Base-by-base conservation (phyloP, 345 rosid species). In the Lepidium africanum region DNA sequence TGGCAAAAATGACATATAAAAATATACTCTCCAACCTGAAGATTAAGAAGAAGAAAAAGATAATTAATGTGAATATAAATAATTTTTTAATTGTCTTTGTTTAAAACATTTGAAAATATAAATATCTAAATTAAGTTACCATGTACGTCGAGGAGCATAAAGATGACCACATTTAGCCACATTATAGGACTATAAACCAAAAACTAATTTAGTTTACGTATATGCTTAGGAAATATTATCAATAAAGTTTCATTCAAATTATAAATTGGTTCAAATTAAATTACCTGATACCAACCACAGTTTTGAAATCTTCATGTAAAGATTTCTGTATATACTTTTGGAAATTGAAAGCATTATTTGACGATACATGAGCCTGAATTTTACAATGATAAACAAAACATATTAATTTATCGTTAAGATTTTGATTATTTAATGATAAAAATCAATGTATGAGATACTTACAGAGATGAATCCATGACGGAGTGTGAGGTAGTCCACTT, bases 1-100 rank as follows among this genome's bases (percentile, higher is more conserved):
- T 50, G 98, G 96, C 55, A 92, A 67, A 70, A 92, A 87, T 19
- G 98, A 89, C 53, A 89, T 70, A 85, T 88, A 83, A 0, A 92
- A 80, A 59, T 82, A 82, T 21, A 79, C 84, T 38, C 80, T 64
- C 95, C 84, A 82, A 39, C 98, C 96, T 89, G 87, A 42, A 50
- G 2, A 65, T 50, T 48, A 12, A 5, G 10, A 70, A 42, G 9
- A 54, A 2, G 3, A 30, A 41, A 19, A 38, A n/a, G 1, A 49
- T 13, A 3, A 54, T 7, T 13, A 5, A 54, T 6, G 10, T 13
- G n/a, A 54, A 66, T 8, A 1, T 12, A 9, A 43, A 16, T 13
- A 25, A n/a, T n/a, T n/a, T n/a, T 38, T 55, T 6, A 33, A 4
- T 21, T 2, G 1, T 64, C 14, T 38, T 11, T 42, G 9, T 25